phyloP scores from a whole-genome alignment of 116 monocot species.

The Phalaenopsis hybrid region DNA sequence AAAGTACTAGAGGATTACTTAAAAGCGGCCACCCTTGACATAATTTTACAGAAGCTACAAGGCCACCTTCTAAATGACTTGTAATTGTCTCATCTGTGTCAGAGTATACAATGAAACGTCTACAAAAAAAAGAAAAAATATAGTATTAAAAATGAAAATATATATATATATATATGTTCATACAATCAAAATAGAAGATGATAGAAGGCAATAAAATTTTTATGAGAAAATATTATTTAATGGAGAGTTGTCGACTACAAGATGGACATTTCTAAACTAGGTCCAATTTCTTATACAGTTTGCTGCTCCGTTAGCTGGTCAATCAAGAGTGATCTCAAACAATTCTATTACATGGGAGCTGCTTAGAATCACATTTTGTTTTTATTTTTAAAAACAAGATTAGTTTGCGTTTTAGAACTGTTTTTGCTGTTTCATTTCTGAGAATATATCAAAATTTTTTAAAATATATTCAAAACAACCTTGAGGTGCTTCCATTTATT shows the following conservation, averaged over 20 bases:
- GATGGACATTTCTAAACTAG: not conserved
- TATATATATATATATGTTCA: not conserved
- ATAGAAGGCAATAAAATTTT: not conserved
- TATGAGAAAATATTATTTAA: not conserved
- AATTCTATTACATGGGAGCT: too few species aligned
- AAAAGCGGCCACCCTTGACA: slow-evolving; percentile 65
- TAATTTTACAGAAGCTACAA: slow-evolving; percentile 61
- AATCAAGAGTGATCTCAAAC: not conserved
- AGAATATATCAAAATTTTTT: too few species aligned
- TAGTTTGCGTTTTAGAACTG: too few species aligned
- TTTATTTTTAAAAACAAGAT: too few species aligned
- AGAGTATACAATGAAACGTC: slow-evolving; percentile 63
- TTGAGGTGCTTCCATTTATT: too few species aligned
- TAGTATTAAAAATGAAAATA: not conserved
- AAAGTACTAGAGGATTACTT: slow-evolving; percentile 32
- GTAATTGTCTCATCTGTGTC: slow-evolving; percentile 61
- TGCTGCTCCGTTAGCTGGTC: not conserved
- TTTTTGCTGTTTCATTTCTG: too few species aligned
- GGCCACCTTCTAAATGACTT: slow-evolving; percentile 56
- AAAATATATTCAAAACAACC: too few species aligned
- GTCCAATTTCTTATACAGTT: not conserved
- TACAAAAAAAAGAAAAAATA: slow-evolving; percentile 11
- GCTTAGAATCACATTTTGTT: too few species aligned
- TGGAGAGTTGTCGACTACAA: not conserved
- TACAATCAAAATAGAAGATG: not conserved